Conservation (phyloP, 176 grass and related monocot species). For the Oryza glaberrima region DNA sequence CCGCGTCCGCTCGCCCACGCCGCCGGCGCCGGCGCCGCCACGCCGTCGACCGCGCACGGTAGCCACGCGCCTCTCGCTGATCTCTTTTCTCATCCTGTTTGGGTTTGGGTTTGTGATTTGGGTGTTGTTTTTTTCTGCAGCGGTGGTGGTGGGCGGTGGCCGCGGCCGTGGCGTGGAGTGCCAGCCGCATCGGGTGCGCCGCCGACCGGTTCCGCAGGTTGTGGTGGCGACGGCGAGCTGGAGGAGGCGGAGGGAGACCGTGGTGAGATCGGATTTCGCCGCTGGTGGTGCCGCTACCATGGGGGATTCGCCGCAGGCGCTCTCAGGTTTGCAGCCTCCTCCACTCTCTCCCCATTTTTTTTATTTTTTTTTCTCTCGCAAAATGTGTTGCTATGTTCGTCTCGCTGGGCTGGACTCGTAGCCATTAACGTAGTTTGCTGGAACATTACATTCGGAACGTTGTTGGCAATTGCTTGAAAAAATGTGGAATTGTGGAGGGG, state of each 20-base stretch:
- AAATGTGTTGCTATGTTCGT: neutral
- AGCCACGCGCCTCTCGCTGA: neutral
- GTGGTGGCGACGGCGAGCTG: neutral
- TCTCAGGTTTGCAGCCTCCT: conserved; percentile 37
- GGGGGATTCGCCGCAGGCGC: conserved; percentile 3
- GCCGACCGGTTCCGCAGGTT: conserved; percentile 5
- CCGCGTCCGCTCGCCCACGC: conserved; percentile 3
- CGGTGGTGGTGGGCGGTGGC: neutral
- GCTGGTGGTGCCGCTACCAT: neutral
- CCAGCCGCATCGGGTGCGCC: neutral
- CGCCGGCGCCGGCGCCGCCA: neutral
- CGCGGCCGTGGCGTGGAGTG: neutral
- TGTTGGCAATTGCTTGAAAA: neutral
- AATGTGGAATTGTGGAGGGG: neutral
- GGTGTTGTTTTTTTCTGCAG: neutral
- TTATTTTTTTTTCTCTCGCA: neutral
- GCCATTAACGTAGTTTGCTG: neutral
- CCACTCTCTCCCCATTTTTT: neutral
- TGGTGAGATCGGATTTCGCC: neutral
- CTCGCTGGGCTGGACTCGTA: neutral
- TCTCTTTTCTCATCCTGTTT: conserved; percentile 7
- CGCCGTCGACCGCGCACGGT: conserved; percentile 28
- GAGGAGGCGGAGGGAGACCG: conserved; percentile 31
- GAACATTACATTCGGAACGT: neutral
- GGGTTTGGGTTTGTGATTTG: neutral